Evolutionary conservation across 768 basidiomycete genomes (phyloP), one percentile per base, ranked within the genome.

Genomic region (Leucocoprinus leucothites): DNA sequence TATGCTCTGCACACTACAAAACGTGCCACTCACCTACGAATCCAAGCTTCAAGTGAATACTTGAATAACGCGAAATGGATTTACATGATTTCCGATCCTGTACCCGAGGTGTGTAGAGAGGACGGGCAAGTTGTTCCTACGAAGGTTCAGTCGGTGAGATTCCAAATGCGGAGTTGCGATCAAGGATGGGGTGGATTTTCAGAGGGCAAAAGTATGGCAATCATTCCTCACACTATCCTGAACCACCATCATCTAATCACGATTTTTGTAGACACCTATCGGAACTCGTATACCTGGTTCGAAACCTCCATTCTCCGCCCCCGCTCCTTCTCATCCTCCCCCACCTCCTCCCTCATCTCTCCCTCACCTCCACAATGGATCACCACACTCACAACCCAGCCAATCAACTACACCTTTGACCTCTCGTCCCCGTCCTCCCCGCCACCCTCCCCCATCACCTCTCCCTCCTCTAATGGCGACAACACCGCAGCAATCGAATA

Each of bases 131-230:
- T 43, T 24, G 48, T 36, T 19, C 22, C 44, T 21, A 31, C 57
- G 9, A 48, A 38, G 18, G 51, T 65, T 11, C 63, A 57, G 42
- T 46, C 43, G 24, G 58, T 69, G 2, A 49, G 46, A 28, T 65
- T 68, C 34, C 49, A 46, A 16, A 52, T 61, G 9, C 43, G 45
- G 31, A 66, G 66, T 48, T 60, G 58, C 44, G 71, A 72, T 55
- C 70, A 72, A 61, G 70, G 69, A 6, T 71, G 68, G 69, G 66
- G 68, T 11, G 68, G 67, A 9, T 61, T 65, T 16, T 49, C 53
- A 1, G 54, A 56, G 19, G 41, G 60, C 22, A 35, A 21, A 58
- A 64, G 69, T 69, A 36, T n/a, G 49, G 47, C 16, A n/a, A 43
- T 24, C 24, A 18, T 24, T 14, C 14, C 21, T 14, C 25, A n/a